Conservation (phyloP, 345 rosid species). For the Noccaea caerulescens region DNA sequence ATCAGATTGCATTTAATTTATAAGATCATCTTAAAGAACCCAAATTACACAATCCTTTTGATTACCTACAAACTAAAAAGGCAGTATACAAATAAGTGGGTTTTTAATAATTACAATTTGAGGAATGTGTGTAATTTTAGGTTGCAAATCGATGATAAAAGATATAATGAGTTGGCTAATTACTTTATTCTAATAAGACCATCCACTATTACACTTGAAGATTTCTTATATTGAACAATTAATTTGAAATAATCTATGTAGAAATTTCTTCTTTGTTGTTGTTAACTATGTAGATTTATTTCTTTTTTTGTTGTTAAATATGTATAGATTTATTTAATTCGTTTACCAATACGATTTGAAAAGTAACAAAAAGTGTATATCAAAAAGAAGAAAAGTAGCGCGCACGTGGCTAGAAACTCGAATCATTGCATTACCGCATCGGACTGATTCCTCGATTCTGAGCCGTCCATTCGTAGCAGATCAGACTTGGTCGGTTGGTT, state of each 20-base stretch:
- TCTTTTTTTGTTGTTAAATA: background rate
- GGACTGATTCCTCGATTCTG: conserved; percentile 17
- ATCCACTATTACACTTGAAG: background rate
- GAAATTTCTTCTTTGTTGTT: background rate
- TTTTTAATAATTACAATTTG: background rate
- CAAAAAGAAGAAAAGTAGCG: conserved; percentile 5
- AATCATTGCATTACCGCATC: conserved; percentile 1
- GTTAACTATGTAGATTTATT: background rate
- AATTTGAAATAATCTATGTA: no score
- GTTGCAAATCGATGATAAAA: background rate
- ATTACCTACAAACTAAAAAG: background rate
- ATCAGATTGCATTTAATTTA: background rate
- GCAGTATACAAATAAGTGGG: background rate
- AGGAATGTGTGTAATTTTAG: background rate
- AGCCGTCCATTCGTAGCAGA: conserved; percentile 29
- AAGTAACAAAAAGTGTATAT: background rate
- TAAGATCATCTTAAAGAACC: background rate
- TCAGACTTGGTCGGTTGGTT: conserved; percentile 29
- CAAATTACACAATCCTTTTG: background rate
- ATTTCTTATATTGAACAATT: background rate
- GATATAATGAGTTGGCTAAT: background rate
- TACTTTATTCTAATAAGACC: background rate
- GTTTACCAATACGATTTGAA: background rate
- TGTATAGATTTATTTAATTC: no score
- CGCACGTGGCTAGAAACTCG: conserved; percentile 30